Conservation (phyloP, 768 basidiomycete genomes). For the Tremella fuciformis region DNA sequence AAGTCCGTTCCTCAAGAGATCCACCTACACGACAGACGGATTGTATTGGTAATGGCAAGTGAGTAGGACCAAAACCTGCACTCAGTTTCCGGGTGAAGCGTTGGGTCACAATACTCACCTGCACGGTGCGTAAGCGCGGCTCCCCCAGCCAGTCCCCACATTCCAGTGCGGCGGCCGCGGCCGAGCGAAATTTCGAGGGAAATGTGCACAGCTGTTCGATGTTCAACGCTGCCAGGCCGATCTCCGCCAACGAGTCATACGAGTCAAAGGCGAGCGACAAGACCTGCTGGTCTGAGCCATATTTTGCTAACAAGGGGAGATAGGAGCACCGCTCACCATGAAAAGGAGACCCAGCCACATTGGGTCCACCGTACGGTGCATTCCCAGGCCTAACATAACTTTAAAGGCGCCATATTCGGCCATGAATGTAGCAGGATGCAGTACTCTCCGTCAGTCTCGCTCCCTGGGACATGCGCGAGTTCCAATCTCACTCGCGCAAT, state of each 20-base stretch:
- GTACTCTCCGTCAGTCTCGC: neutral
- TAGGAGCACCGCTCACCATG: neutral
- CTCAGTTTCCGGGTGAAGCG: neutral
- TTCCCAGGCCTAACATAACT: neutral
- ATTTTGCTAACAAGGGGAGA: neutral
- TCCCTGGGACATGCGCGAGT: neutral
- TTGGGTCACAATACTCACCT: neutral
- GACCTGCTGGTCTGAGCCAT: neutral
- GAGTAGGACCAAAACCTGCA: conserved; percentile 1
- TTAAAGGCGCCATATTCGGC: conserved; percentile 1
- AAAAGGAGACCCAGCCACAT: neutral
- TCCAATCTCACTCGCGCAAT: conserved; percentile 1
- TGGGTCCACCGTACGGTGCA: neutral
- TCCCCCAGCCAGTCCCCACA: conserved; percentile 5
- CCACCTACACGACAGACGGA: neutral
- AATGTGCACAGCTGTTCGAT: neutral
- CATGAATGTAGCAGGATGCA: conserved; percentile 5
- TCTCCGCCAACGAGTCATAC: conserved; percentile 4
- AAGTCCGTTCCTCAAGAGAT: neutral
- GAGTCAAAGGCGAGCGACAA: conserved; percentile 4
- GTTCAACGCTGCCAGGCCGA: neutral
- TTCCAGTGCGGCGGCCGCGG: neutral
- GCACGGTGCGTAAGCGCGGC: conserved; percentile 1
- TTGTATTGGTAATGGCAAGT: neutral
- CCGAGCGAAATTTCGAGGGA: neutral